Base-by-base conservation (phyloP, 2,329 filamentous ascomycete species). In the Colletotrichum phormii region DNA sequence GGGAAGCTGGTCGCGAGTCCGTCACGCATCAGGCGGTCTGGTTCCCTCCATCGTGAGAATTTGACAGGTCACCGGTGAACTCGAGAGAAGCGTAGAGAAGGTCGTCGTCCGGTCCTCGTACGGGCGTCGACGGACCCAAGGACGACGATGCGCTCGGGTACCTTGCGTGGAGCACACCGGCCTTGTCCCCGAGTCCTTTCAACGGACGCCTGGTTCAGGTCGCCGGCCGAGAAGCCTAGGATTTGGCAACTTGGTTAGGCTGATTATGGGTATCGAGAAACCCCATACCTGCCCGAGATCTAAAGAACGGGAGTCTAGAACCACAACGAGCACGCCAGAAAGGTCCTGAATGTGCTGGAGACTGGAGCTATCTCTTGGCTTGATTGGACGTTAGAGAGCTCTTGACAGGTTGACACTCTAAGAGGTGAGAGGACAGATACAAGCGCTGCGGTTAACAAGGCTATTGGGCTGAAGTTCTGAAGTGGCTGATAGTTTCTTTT, bases 241-340 rank as follows among this genome's bases (percentile, higher is more conserved):
- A 49, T 22, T 49, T 49, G 42, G 8, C 15, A n/a, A n/a, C 42
- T 22, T 49, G 18, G 18, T 11, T 49, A 49, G 42, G 8, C 42
- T 18, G 42, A 8, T 22, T n/a, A 49, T 49, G 42, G 42, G 42
- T 42, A 22, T 49, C 18, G 42, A 49, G 42, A 49, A 49, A 49
- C 42, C 18, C 42, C 42, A n/a, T 22, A 22, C 3, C 42, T 49
- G 42, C 42, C 42, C 18, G 8, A 49, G 18, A 49, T 49, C 42
- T 31, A 26, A 7, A 12, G 26, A 31, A 15, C 33, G 60, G 33
- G 29, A 51, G 42, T 24, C 18, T 22, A 37, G 55, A 57, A 61
- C 66, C 66, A 57, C 51, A 64, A n/a, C 35, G 37, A 49, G 24
- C 63, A 65, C 29, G 63, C 51, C 63, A 57, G 63, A 65, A 65